Conservation (phyloP, 257 asterid species). For the Solanum gandarillasii region DNA sequence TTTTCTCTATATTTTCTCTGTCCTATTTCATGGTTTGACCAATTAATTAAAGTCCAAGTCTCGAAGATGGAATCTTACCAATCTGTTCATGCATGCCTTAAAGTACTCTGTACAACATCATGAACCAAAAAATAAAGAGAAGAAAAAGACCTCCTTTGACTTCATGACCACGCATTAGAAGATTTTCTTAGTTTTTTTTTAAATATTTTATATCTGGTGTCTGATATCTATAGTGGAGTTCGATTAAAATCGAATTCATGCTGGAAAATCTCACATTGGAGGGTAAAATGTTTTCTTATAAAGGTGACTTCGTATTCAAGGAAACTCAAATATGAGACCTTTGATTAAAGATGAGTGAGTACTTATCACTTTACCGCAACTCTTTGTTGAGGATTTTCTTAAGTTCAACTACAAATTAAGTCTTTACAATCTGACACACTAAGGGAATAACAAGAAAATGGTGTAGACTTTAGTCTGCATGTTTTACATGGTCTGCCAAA, state of each 20-base stretch:
- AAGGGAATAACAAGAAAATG: neutral
- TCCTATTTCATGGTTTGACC: neutral
- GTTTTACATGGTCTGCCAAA: neutral
- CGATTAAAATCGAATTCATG: rapidly evolving
- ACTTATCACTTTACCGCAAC: too few species aligned
- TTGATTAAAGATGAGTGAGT: too few species aligned
- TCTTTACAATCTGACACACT: neutral
- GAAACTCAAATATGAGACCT: too few species aligned
- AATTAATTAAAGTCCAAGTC: neutral
- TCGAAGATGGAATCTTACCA: neutral
- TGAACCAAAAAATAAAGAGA: neutral
- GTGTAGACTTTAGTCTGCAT: neutral
- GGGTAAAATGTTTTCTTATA: too few species aligned
- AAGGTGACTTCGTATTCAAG: too few species aligned
- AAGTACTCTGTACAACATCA: neutral
- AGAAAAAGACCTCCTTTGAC: neutral
- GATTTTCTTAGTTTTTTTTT: neutral
- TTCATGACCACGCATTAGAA: neutral
- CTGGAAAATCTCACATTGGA: rapidly evolving
- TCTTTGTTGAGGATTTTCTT: neutral
- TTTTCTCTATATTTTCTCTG: neutral
- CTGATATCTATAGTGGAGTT: too few species aligned
- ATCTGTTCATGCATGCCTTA: neutral
- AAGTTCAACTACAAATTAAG: neutral
- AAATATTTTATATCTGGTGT: too few species aligned